Base-by-base conservation (phyloP, 2,329 filamentous ascomycete genomes). In the Atkinsonella hypoxylon region DNA sequence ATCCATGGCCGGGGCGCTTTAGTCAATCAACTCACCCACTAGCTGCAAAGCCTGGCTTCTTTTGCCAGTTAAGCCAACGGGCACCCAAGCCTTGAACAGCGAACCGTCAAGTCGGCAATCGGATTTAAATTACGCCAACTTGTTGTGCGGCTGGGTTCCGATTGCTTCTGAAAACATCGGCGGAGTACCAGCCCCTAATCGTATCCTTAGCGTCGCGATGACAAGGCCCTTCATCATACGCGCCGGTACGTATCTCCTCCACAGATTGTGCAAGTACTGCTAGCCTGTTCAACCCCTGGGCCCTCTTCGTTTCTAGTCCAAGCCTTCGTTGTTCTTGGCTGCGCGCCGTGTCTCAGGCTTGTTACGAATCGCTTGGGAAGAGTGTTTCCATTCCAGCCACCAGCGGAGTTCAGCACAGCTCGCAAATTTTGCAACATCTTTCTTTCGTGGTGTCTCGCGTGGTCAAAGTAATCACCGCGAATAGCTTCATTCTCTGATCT, bases 181-280 rank as follows among this genome's bases (percentile, higher is more conserved):
- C 26, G 26, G 26, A 26, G 26, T 26, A 26, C 26, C 26, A 26
- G 41, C 47, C 18, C 15, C 40, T 43, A 26, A 38, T 17, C 10
- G 13, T 6, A 45, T 30, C 22, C 18, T n/a, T 41, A 31, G 20
- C 12, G 13, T 48, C 45, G 38, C 38, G 18, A 81, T 81, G 77
- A 77, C 76, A 62, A 75, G 77, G 67, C 77, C 77, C 61, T 71
- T 73, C 58, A 78, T 81, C 59, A 71, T 81, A 67, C 76, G 77
- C 63, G 77, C 77, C 63, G 77, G 77, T 81, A 76, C 60, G 77
- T 78, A 68, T 56, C 20, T 15, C 41, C 40, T 17, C 41, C 38
- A 17, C 20, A 9, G 18, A 42, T 47, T 8, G 45, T 38, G 53
- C 53, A 51, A 26, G 26, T 26, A 6, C 7, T 48, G 42, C 48